These are phyloP conservation scores for Vaccinium macrocarpon DNA, from an alignment of 148 eudicot genomes.

Conservation along the genomic window DNA sequence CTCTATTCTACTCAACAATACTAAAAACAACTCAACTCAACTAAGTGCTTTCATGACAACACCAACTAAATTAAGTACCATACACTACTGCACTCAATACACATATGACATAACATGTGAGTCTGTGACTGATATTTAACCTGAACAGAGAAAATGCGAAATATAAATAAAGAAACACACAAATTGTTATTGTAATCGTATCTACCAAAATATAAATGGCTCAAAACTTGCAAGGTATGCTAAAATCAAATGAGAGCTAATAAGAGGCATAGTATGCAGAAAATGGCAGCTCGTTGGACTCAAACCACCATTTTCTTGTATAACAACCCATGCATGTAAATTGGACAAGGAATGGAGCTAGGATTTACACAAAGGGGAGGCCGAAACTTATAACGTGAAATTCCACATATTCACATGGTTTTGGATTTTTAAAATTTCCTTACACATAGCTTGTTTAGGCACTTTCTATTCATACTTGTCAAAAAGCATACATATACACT, in stretches of 20 bases:
- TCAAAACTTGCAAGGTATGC: background rate
- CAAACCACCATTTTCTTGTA: background rate
- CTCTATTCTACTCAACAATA: background rate
- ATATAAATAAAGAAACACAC: background rate
- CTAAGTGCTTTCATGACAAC: conserved; percentile 8
- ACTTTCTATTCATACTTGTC: too few relatives aligned
- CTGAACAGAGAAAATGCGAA: background rate
- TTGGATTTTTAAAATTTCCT: too few relatives aligned
- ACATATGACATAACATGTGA: background rate
- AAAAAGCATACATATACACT: too few relatives aligned
- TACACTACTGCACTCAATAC: too few relatives aligned
- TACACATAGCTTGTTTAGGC: too few relatives aligned
- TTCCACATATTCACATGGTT: too few relatives aligned
- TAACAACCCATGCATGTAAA: background rate
- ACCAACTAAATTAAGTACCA: too few relatives aligned
- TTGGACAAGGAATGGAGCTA: too few relatives aligned
- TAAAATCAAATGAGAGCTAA: background rate
- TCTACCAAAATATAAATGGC: background rate
- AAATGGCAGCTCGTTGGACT: background rate
- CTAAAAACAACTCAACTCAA: background rate
- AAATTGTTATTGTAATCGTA: background rate
- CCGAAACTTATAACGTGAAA: too few relatives aligned
- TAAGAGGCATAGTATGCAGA: background rate
- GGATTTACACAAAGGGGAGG: too few relatives aligned
- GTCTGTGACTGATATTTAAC: background rate